Evolutionary conservation across 306 rosid genomes (phyloP), one percentile per base, ranked within the genome.

Genomic region (Cotoneaster glaucophyllus): DNA sequence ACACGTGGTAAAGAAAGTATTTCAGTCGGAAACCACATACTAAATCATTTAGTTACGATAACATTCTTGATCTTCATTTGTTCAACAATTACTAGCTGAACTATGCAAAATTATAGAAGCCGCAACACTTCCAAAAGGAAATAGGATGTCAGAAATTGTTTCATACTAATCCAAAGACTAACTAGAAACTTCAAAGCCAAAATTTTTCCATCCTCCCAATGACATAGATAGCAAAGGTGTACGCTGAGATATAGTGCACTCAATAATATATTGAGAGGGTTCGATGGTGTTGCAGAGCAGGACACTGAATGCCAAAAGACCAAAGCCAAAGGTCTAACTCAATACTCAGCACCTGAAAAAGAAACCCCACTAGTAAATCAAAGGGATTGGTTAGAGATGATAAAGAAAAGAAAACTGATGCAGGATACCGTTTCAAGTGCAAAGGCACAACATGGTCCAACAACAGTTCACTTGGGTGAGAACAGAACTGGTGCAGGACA

Each of bases 241-340:
- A 69, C 78, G 67, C 48, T 18, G 25, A 65, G 32, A 73, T 79
- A 64, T 39, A 75, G 43, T 63, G 80, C 41, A 67, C 72, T 90
- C 79, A 94, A 64, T 94, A 94, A 80, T 92, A 94, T 57, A 94
- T 90, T 53, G 97, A 94, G 62, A 92, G 97, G 5, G 98, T 94
- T 52, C 94, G 89, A 83, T 94, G 98, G 85, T 94, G 98, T 77
- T 83, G 88, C 80, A 94, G 90, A 50, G 91, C 82, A 62, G 87
- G 82, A 70, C 74, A 72, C 67, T 90, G 93, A 81, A 92, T 78
- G 71, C 98, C 98, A 74, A 86, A 80, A 48, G 97, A 91, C 98
- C 98, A 95, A 61, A 95, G 97, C 98, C 98, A 95, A 71, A 95
- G 98, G 83, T 95, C 98, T 81, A 95, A 82, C 91, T 95, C 98